Evolutionary conservation across 2,329 filamentous ascomycete genomes (phyloP).

Genomic region (Penicillium hesseltinei): DNA sequence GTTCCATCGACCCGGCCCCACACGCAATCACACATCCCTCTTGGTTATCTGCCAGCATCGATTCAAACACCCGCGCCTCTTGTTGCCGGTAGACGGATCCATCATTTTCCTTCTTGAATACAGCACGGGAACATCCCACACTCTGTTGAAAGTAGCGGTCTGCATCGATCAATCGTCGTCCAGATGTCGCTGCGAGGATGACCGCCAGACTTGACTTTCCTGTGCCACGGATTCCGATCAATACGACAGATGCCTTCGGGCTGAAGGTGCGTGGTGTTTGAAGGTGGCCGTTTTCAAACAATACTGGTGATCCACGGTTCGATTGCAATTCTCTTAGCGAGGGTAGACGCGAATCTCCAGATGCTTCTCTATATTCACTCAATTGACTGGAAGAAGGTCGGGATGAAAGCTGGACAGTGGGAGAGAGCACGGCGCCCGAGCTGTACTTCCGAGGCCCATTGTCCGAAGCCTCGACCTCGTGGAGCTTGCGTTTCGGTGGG

Average conservation of each 20-base stretch:
- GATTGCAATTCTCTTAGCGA: conserved; percentile 30
- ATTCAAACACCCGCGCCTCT: conserved; percentile 62
- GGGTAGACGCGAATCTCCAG: conserved; percentile 17
- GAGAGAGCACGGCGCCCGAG: background rate
- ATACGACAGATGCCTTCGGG: conserved; percentile 66
- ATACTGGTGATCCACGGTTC: conserved; percentile 28
- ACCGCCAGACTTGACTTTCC: conserved; percentile 75
- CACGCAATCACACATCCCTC: conserved; percentile 68
- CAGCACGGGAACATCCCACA: conserved; percentile 60
- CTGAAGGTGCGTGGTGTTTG: conserved; percentile 47
- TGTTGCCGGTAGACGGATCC: conserved; percentile 61
- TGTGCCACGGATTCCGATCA: conserved; percentile 70
- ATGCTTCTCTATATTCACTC: conserved; percentile 20
- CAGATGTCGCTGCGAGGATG: conserved; percentile 70
- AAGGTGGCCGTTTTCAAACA: conserved; percentile 26
- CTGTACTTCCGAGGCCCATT: conserved; percentile 22
- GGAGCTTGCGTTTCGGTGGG: conserved; percentile 34
- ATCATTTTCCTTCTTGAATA: conserved; percentile 64
- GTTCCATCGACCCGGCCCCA: conserved; percentile 67
- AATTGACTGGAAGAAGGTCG: conserved; percentile 11
- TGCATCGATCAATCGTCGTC: conserved; percentile 66
- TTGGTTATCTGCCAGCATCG: conserved; percentile 58
- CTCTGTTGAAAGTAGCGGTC: conserved; percentile 66
- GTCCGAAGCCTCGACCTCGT: conserved; percentile 24
- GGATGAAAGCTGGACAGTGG: background rate